Evolutionary conservation across 768 basidiomycete species (phyloP), one percentile per base, ranked within the genome.

Genomic region (Serendipita sp.): DNA sequence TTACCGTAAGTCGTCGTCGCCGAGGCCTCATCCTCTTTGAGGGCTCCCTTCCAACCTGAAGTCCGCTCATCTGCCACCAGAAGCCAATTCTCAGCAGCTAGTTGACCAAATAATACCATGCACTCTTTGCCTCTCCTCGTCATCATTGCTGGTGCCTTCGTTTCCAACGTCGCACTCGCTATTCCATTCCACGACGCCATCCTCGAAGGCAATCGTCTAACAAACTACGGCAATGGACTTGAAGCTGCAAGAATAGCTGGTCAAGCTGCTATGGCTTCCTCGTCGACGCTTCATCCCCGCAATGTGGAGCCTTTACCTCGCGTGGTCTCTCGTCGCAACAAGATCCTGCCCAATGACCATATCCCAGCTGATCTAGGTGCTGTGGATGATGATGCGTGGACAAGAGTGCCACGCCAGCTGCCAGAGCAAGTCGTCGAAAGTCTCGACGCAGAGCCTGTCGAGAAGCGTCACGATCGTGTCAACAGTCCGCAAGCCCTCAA

Each of bases 381-480:
- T 16, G 48, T 8, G 7, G 30, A 32, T 16, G 48, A 53, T 53
- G 56, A 60, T 60, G 28, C 16, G 10, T 1, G 35, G 35, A 37
- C 28, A 10, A 60, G 34, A n/a, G 48, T 51, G 8, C 48, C 48
- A 7, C 56, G 35, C 35, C 24, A n/a, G n/a, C 7, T 32, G 7
- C 10, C 32, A 7, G 32, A 32, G 18, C 48, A 18, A 28, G 16
- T 11, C 32, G 56, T 28, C 28, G 16, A 51, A 7, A 28, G 32
- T 4, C 56, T 4, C 24, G 35, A 16, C 16, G 7, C 24, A 24
- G 24, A n/a, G 48, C 48, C 48, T 30, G 24, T 60, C 24, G 56
- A 32, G 24, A 60, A 60, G 34, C 56, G 56, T 35, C 56, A 60
- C n/a, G 56, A 60, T n/a, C 56, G 35, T 35, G 35, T 60, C 56